Base-by-base conservation (phyloP, 306 rosid species). In the Fagus crenata region DNA sequence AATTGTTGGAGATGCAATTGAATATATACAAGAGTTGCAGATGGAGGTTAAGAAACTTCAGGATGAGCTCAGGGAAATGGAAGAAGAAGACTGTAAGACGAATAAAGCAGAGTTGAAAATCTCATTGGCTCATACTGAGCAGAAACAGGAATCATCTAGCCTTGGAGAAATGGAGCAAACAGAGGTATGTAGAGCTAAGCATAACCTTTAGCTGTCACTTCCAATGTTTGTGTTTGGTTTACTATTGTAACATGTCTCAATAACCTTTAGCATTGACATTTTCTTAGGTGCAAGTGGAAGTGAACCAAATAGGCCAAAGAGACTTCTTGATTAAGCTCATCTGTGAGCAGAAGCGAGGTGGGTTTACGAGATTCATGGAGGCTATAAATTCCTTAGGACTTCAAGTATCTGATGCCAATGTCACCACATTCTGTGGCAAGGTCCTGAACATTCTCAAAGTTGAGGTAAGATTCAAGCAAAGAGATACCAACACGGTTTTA, bases 361-460 rank as follows among this genome's bases (percentile, higher is more conserved):
- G 86, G 28, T 81, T 94, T 82, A 64, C 86, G 35, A 85, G 84
- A 77, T 89, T 92, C 84, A 85, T 94, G 83, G 89, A 87, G 78
- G 88, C 88, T 63, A 73, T 92, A 51, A 77, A 88, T 85, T 87
- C 85, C n/a, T 69, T 88, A 78, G 94, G 93, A 56, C 83, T 94
- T 54, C 85, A 88, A 74, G 93, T 89, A 55, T 67, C 75, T 73
- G 82, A 78, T 84, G 90, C 83, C 75, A 92, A 90, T 78, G 56
- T 87, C 72, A 85, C 91, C 77, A 85, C 92, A 72, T 64, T 85
- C 40, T 80, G 80, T 67, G 86, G 83, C 14, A 76, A 68, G 81
- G 89, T 83, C 67, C 79, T 83, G 37, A 78, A 69, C 77, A 83
- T 84, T 84, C 80, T 94, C 60, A 84, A 81, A 6, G 92, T 89